These are phyloP conservation scores for Wickerhamomyces sp. DNA, from an alignment of 1,139 yeast species.

Conservation along the genomic window DNA sequence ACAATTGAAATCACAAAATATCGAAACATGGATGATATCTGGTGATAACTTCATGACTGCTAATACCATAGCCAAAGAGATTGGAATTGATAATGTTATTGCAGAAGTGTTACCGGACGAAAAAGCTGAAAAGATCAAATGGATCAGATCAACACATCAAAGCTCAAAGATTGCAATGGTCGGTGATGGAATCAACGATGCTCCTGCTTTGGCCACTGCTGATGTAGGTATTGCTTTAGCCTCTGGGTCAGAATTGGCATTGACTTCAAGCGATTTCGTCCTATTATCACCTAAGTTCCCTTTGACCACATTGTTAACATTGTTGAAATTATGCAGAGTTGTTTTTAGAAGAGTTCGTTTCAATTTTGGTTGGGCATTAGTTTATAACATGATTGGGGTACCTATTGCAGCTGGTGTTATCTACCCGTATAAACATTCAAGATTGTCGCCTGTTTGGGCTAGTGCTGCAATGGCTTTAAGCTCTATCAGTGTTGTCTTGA, in stretches of 20 bases:
- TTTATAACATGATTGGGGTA: slow-evolving; percentile 49
- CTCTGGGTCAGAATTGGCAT: slow-evolving; percentile 56
- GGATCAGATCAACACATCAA: slow-evolving; percentile 41
- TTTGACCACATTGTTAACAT: slow-evolving; percentile 42
- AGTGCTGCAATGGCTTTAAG: slow-evolving; percentile 67
- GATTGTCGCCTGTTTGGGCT: slow-evolving; percentile 61
- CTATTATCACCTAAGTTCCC: slow-evolving; percentile 44
- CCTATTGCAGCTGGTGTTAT: slow-evolving; percentile 65
- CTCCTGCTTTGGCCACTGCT: slow-evolving; percentile 57
- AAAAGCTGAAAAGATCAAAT: slow-evolving; percentile 55
- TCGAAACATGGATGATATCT: slow-evolving; percentile 58
- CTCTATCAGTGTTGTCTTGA: slow-evolving; percentile 52
- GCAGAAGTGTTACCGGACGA: slow-evolving; percentile 74
- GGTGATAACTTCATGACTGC: slow-evolving; percentile 74
- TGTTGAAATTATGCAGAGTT: slow-evolving; percentile 41
- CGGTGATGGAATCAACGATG: slow-evolving; percentile 64
- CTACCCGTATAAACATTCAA: slow-evolving; percentile 47
- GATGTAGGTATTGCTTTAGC: slow-evolving; percentile 59
- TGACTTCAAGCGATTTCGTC: slow-evolving; percentile 55
- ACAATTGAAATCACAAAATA: slow-evolving; percentile 38
- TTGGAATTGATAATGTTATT: slow-evolving; percentile 61
- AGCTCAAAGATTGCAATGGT: slow-evolving; percentile 43
- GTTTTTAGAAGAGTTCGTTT: slow-evolving; percentile 52
- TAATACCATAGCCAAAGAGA: slow-evolving; percentile 56
- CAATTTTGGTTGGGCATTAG: slow-evolving; percentile 52